phyloP scores from a whole-genome alignment of 148 eudicot genomes.

The Vaccinium darrowii region DNA sequence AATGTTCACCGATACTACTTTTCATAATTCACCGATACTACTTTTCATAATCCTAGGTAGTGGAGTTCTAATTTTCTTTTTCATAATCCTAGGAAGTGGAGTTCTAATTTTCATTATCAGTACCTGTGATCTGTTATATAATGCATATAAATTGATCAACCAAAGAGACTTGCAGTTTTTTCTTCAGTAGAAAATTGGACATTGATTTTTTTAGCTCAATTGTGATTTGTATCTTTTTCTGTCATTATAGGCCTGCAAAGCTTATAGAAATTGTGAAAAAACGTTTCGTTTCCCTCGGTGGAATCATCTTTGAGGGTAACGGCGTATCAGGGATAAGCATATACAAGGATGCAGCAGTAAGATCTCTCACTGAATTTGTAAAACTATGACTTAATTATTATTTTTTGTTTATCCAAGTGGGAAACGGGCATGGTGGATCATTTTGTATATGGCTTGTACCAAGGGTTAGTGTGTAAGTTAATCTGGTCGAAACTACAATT shows the following conservation, averaged over 20 bases:
- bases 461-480: neutral
- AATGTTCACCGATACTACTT: neutral
- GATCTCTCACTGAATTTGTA: conserved; percentile 16
- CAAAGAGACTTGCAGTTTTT: neutral
- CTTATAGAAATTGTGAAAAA: conserved; percentile 72
- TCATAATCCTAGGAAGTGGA: neutral
- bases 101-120: conserved; percentile 2
- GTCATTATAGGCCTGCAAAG: conserved; percentile 65
- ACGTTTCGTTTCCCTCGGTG: conserved; percentile 72
- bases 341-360: conserved; percentile 84
- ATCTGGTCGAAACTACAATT: neutral
- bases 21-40: too few relatives aligned
- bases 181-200: neutral
- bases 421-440: neutral
- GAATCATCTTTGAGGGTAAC: conserved; percentile 73
- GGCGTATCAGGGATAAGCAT: conserved; percentile 66
- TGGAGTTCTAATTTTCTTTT: neutral
- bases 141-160: neutral
- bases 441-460: neutral
- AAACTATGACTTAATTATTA: neutral
- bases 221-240: conserved; percentile 15
- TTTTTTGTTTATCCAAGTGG: neutral
- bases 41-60: too few relatives aligned
- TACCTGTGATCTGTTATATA: neutral
- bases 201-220: neutral